A percentile compares a stretch with the other conserved stretches of the same genome.
Evolutionary conservation across 805 yeast genomes (phyloP).

Genomic region (Dipodascus geniculatus): DNA sequence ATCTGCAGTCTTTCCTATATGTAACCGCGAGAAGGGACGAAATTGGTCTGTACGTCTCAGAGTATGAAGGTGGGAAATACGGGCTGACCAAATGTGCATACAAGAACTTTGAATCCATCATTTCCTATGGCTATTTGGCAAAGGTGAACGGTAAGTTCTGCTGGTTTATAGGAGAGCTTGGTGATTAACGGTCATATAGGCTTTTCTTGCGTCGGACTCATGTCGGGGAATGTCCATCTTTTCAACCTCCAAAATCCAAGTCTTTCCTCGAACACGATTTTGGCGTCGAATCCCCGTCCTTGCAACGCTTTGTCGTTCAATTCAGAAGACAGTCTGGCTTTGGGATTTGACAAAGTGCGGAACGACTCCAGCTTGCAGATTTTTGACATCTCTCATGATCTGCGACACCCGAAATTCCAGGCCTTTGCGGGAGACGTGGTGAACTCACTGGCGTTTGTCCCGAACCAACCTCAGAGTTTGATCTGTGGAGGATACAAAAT

Average conservation of each 20-base stretch:
- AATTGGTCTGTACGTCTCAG: conserved; percentile 38
- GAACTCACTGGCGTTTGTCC: conserved; percentile 53
- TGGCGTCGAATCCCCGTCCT: conserved; percentile 54
- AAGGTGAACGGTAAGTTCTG: conserved; percentile 35
- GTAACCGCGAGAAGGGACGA: conserved; percentile 76
- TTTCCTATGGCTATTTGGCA: conserved; percentile 53
- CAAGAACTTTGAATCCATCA: conserved; percentile 55
- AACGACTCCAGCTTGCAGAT: conserved; percentile 66
- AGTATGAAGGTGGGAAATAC: conserved; percentile 8
- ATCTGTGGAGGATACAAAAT: conserved; percentile 69
- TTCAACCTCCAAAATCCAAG: conserved; percentile 40
- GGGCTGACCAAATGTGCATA: conserved; percentile 24
- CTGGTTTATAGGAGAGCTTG: neutral
- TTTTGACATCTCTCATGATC: conserved; percentile 48
- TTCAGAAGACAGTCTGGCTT: conserved; percentile 51
- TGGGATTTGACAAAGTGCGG: conserved; percentile 68
- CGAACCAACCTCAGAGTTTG: conserved; percentile 41
- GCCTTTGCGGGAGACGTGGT: conserved; percentile 67
- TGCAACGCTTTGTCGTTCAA: conserved; percentile 68
- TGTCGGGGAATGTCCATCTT: conserved; percentile 52
- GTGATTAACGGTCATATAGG: conserved; percentile 7
- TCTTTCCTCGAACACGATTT: conserved; percentile 29
- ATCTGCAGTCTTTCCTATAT: conserved; percentile 48
- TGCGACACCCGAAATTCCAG: conserved; percentile 23
- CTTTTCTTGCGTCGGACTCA: conserved; percentile 56